Percentiles rank a stretch among this genome's conserved stretches.
These are phyloP conservation scores for Andrographis paniculata DNA, from an alignment of 305 asterid species.

Conservation along the genomic window DNA sequence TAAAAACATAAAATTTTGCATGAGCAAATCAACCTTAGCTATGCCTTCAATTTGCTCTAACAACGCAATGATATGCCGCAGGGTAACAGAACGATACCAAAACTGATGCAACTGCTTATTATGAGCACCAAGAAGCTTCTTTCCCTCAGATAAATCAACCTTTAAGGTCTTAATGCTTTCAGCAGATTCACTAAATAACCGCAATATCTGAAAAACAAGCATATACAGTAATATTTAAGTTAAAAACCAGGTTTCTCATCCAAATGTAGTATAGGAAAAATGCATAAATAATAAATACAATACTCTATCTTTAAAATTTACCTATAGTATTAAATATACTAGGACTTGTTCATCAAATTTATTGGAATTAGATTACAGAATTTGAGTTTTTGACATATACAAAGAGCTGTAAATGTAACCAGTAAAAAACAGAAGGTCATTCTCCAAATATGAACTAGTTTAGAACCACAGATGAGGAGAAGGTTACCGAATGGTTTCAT, in stretches of 20 bases:
- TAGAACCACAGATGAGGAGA: too few relatives aligned
- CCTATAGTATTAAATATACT: too few relatives aligned
- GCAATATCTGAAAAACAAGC: conserved; percentile 91
- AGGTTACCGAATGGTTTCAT: too few relatives aligned
- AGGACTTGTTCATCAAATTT: too few relatives aligned
- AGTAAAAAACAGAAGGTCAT: too few relatives aligned
- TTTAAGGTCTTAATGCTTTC: conserved; percentile 76
- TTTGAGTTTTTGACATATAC: too few relatives aligned
- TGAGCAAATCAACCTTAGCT: conserved; percentile 63
- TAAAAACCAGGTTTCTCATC: conserved; percentile 15
- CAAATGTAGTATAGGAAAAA: conserved; percentile 9
- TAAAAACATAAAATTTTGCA: conserved; percentile 15
- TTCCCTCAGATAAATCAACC: conserved; percentile 83
- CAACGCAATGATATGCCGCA: conserved; percentile 91
- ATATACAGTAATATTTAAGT: conserved; percentile 3
- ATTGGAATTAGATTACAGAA: too few relatives aligned
- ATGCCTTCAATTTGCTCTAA: conserved; percentile 98
- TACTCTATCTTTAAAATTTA: too few relatives aligned
- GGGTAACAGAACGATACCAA: conserved; percentile 96
- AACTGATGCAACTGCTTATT: conserved; percentile 98
- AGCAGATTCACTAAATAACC: conserved; percentile 94
- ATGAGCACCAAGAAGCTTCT: conserved; percentile 80
- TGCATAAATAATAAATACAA: too few relatives aligned
- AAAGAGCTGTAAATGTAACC: too few relatives aligned
- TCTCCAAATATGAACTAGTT: too few relatives aligned